These are phyloP conservation scores for Geoglossum cookeanum DNA, from an alignment of 2,329 filamentous ascomycete genomes.

Conservation along the genomic window DNA sequence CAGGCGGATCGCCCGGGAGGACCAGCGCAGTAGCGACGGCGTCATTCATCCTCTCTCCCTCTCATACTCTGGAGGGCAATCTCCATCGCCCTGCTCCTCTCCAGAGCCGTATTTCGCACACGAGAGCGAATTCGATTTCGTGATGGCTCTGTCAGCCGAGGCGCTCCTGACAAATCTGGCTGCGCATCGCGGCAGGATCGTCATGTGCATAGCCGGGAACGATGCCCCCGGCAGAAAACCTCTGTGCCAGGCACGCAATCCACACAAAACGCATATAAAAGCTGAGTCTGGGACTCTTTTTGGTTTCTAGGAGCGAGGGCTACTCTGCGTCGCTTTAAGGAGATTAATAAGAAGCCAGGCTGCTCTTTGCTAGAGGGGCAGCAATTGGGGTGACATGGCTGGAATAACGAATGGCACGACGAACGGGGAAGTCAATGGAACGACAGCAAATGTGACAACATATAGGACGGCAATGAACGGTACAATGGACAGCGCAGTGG, in stretches of 20 bases:
- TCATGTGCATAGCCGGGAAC: background rate
- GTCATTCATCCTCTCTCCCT: too few species aligned
- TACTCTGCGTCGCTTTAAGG: too few species aligned
- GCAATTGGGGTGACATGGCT: background rate
- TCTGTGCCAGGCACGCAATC: too few species aligned
- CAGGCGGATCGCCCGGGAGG: too few species aligned
- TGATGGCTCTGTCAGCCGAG: background rate
- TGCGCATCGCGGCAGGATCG: background rate
- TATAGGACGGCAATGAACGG: background rate
- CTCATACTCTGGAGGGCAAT: too few species aligned
- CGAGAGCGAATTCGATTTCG: background rate
- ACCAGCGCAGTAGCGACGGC: too few species aligned
- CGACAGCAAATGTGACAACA: background rate
- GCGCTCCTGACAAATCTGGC: background rate
- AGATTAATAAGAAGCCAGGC: too few species aligned
- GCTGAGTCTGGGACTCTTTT: too few species aligned
- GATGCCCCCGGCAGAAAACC: background rate
- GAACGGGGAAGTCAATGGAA: background rate
- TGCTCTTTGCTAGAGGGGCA: too few species aligned
- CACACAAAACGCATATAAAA: too few species aligned
- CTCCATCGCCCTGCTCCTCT: background rate
- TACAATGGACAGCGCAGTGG: background rate
- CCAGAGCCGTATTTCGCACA: background rate
- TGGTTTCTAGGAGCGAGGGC: too few species aligned
- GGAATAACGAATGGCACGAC: background rate